Percentiles rank a stretch among this genome's conserved stretches.
phyloP scores from a whole-genome alignment of 2,329 filamentous ascomycete genomes.

The Monosporascus ibericus region DNA sequence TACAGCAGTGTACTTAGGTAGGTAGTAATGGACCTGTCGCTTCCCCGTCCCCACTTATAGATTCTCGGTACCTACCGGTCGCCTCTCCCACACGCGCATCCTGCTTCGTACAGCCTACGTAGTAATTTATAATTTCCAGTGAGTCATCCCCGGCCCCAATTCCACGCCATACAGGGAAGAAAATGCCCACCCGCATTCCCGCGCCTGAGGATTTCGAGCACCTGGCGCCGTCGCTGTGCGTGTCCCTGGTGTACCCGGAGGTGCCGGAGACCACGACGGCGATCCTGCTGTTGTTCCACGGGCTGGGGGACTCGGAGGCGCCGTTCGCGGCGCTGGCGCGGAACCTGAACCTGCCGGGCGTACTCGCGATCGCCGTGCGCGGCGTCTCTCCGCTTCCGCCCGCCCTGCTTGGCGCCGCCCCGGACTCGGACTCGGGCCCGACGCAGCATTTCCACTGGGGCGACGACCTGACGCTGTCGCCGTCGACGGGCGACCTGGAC shows the following conservation, averaged over 20 bases:
- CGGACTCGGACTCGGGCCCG: conserved; percentile 14
- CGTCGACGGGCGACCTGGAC: conserved; percentile 46
- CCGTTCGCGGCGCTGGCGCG: conserved; percentile 65
- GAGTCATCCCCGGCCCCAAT: too few species aligned
- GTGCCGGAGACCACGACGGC: conserved; percentile 61
- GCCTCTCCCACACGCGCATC: too few species aligned
- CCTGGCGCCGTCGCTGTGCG: conserved; percentile 34
- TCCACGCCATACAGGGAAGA: conserved; percentile 11
- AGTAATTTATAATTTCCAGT: background rate
- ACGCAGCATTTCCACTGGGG: conserved; percentile 55
- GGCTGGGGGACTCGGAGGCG: conserved; percentile 68
- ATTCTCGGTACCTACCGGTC: too few species aligned
- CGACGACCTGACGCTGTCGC: conserved; percentile 54
- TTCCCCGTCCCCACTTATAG: too few species aligned
- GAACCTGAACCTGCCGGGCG: conserved; percentile 68
- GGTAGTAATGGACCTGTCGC: too few species aligned
- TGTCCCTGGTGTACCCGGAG: conserved; percentile 43
- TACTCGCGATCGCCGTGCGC: conserved; percentile 67
- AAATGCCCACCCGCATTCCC: conserved; percentile 43
- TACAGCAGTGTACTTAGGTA: too few species aligned
- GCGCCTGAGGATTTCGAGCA: conserved; percentile 43
- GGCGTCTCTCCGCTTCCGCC: conserved; percentile 65
- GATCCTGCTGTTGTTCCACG: conserved; percentile 76
- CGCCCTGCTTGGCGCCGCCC: conserved; percentile 47
- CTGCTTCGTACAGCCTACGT: too few species aligned